phyloP scores from a whole-genome alignment of 495 filamentous ascomycete species.

The Aspergillus carlsbadensis region DNA sequence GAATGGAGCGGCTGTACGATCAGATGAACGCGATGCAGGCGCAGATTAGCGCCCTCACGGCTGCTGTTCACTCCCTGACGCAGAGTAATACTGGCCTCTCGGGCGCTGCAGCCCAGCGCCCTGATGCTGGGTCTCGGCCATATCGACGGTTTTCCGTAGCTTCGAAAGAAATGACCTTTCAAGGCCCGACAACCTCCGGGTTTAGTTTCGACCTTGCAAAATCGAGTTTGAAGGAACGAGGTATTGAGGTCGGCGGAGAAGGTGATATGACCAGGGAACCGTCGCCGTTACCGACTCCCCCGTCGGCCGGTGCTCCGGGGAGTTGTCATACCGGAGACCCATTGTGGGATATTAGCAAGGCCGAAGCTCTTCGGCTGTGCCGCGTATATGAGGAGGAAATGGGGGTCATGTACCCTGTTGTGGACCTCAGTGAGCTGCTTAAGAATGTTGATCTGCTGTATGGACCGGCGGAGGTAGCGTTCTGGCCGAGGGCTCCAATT shows the following conservation, averaged over 20 bases:
- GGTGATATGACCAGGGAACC: conserved; percentile 49
- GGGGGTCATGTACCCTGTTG: conserved; percentile 81
- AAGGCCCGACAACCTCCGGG: conserved; percentile 76
- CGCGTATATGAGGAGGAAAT: conserved; percentile 80
- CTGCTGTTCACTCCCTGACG: conserved; percentile 31
- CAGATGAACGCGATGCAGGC: conserved; percentile 42
- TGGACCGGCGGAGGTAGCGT: conserved; percentile 49
- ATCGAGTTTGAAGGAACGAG: conserved; percentile 77
- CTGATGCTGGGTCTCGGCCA: conserved; percentile 6
- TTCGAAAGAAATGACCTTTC: conserved; percentile 53
- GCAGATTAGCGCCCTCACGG: conserved; percentile 31
- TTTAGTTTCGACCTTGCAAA: conserved; percentile 82
- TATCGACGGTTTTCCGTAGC: conserved; percentile 23
- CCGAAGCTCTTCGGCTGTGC: conserved; percentile 74
- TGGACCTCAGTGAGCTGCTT: conserved; percentile 63
- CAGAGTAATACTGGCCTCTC: neutral
- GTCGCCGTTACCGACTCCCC: conserved; percentile 51
- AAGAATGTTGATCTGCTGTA: conserved; percentile 60
- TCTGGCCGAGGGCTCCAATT: conserved; percentile 17
- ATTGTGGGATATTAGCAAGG: conserved; percentile 70
- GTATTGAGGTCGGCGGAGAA: conserved; percentile 55
- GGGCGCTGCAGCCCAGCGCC: neutral
- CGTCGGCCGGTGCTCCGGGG: conserved; percentile 34
- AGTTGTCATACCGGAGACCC: conserved; percentile 55
- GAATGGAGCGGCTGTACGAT: conserved; percentile 31